Percentiles rank a stretch among this genome's conserved stretches.
These are phyloP conservation scores for Uncinocarpus reesii DNA, from an alignment of 2,329 filamentous ascomycete genomes.

Conservation along the genomic window DNA sequence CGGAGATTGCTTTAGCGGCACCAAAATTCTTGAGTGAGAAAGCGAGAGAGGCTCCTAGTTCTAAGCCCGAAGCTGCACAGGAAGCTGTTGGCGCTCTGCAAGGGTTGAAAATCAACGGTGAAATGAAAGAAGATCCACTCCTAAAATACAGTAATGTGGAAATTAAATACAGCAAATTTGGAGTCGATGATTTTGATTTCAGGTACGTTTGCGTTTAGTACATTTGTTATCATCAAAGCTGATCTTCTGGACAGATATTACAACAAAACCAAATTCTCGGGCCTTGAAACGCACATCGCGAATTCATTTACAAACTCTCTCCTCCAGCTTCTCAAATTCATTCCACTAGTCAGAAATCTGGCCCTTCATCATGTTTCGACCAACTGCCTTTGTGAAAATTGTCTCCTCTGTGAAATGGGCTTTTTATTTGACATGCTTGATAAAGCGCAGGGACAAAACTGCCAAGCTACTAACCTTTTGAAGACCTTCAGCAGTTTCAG, in stretches of 20 bases:
- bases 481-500: constrained; percentile 78
- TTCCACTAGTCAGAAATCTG: constrained; percentile 74
- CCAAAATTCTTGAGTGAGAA: constrained; percentile 96
- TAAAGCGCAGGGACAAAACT: constrained; percentile 86
- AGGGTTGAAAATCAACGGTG: constrained; percentile 58
- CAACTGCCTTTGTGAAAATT: constrained; percentile 69
- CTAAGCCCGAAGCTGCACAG: constrained; percentile 30
- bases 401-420: constrained; percentile 84
- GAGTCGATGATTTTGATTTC: constrained; percentile 99
- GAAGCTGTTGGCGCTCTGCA: constrained; percentile 57
- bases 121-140: constrained; percentile 69
- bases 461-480: constrained; percentile 88
- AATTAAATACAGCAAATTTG: constrained; percentile 98
- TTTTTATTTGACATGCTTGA: constrained; percentile 97
- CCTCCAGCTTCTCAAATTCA: constrained; percentile 84
- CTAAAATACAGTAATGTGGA: constrained; percentile 87
- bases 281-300: constrained; percentile 87
- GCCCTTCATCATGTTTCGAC: constrained; percentile 82
- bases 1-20: constrained; percentile 53
- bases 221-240: not conserved
- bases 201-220: constrained; percentile 51
- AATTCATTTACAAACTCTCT: constrained; percentile 95
- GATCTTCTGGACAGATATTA: constrained; percentile 56
- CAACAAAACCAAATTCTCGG: constrained; percentile 85
- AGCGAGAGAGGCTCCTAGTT: constrained; percentile 52